Percentiles rank a stretch among this genome's conserved stretches.
phyloP scores from a whole-genome alignment of 176 grass and related monocot species.

The Musa troglodytarum region DNA sequence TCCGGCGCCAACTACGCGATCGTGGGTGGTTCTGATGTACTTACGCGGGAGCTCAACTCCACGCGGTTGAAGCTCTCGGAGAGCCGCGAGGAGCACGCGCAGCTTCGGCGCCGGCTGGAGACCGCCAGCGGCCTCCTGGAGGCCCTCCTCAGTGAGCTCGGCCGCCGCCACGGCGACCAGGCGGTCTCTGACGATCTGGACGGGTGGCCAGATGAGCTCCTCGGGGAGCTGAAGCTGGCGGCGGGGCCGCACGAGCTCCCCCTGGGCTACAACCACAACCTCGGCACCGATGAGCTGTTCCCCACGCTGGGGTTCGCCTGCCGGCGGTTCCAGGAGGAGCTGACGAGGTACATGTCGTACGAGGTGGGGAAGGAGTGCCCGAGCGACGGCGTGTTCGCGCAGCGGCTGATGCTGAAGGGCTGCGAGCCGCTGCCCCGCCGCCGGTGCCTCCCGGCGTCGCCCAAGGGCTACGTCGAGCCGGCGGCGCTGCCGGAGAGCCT shows the following conservation, averaged over 20 bases:
- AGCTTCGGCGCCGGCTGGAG: slow-evolving; percentile 46
- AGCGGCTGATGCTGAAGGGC: slow-evolving; percentile 6
- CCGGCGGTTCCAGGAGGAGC: slow-evolving; percentile 6
- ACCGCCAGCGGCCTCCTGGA: slow-evolving; percentile 50
- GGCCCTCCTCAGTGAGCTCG: slow-evolving; percentile 49
- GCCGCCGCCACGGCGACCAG: slow-evolving; percentile 36
- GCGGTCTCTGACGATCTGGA: slow-evolving; percentile 15
- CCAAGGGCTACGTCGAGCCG: slow-evolving; percentile 40
- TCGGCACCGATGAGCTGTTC: slow-evolving; percentile 11
- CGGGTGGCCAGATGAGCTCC: background rate
- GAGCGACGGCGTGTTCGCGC: background rate
- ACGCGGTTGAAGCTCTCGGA: slow-evolving; percentile 36
- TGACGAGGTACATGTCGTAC: slow-evolving; percentile 5
- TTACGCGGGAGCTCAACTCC: slow-evolving; percentile 51
- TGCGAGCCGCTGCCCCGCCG: slow-evolving; percentile 23
- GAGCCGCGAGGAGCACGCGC: slow-evolving; percentile 24
- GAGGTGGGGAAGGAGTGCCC: slow-evolving; percentile 3
- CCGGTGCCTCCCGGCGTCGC: slow-evolving; percentile 11
- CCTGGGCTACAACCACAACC: background rate
- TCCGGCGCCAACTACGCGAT: background rate
- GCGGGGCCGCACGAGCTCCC: slow-evolving; percentile 2
- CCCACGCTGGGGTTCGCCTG: slow-evolving; percentile 2
- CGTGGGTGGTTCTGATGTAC: slow-evolving; percentile 31
- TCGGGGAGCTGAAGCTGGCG: slow-evolving; percentile 1
- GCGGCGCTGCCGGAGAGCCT: slow-evolving; percentile 40